Evolutionary conservation across 495 filamentous ascomycete species (phyloP).

Genomic region (Aspergillus affinis): DNA sequence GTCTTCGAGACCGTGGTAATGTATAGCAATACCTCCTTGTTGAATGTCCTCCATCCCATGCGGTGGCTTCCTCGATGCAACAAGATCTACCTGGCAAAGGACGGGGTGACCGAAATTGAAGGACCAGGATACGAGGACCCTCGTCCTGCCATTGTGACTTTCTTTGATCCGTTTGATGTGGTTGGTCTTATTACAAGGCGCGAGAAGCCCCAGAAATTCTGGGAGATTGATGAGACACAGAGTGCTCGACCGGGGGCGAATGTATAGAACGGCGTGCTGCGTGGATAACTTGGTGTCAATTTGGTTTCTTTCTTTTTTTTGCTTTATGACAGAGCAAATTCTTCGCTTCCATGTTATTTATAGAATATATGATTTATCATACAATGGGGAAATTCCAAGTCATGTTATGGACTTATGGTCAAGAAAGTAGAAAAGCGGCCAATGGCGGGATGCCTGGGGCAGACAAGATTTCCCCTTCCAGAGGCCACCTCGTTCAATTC

Average conservation of each 20-base stretch:
- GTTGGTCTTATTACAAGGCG: constrained; percentile 53
- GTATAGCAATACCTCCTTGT: constrained; percentile 58
- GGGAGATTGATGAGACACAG: constrained; percentile 37
- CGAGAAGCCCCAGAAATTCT: constrained; percentile 53
- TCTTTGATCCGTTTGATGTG: constrained; percentile 70
- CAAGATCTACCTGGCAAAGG: constrained; percentile 62
- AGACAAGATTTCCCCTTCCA: neutral
- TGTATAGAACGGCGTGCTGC: neutral
- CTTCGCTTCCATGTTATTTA: neutral
- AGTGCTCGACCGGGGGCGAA: neutral
- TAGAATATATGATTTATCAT: neutral
- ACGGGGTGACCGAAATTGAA: constrained; percentile 64
- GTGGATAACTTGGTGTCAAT: neutral
- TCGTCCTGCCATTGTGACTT: constrained; percentile 51
- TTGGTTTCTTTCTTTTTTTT: neutral
- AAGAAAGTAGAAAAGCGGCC: too few relatives aligned
- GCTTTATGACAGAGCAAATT: neutral
- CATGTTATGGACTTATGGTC: too few relatives aligned
- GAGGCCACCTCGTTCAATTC: too few relatives aligned
- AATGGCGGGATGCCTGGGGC: neutral
- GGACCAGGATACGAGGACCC: constrained; percentile 63
- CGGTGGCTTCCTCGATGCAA: constrained; percentile 58
- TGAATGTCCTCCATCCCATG: constrained; percentile 65
- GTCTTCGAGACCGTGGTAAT: constrained; percentile 68
- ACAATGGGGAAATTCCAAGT: neutral